Evolutionary conservation across 306 rosid genomes (phyloP).

Genomic region (Rosa persica): DNA sequence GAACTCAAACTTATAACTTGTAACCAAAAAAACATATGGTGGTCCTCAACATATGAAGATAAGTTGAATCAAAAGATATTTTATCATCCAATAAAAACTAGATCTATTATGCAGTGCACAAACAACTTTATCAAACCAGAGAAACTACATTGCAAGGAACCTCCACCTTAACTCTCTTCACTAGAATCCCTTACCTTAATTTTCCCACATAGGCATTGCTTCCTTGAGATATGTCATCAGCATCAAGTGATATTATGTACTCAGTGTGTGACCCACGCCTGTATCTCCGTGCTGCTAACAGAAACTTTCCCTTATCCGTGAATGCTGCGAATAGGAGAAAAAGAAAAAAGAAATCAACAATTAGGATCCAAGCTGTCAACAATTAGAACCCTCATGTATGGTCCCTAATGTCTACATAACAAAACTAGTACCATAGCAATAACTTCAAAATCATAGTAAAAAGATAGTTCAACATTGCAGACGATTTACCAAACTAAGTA

Average conservation of each 20-base stretch:
- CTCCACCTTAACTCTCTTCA: background rate
- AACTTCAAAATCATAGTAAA: background rate
- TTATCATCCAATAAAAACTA: background rate
- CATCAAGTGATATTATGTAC: slow-evolving; percentile 90
- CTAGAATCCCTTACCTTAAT: slow-evolving; percentile 59
- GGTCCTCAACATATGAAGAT: background rate
- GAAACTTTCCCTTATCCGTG: slow-evolving; percentile 88
- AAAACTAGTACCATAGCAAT: background rate
- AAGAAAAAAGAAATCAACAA: slow-evolving; percentile 19
- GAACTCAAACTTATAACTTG: background rate
- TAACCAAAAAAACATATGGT: background rate
- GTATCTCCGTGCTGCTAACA: slow-evolving; percentile 89
- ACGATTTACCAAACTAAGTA: background rate
- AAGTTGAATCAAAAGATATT: background rate
- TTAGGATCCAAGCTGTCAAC: slow-evolving; percentile 16
- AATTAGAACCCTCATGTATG: background rate
- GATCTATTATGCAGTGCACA: background rate
- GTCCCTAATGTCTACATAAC: background rate
- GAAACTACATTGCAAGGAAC: background rate
- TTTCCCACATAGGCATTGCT: slow-evolving; percentile 98
- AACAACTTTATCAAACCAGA: background rate
- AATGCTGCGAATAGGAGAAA: slow-evolving; percentile 55
- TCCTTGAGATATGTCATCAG: slow-evolving; percentile 87
- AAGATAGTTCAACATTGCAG: background rate
- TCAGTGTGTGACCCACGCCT: slow-evolving; percentile 87